Evolutionary conservation across 768 basidiomycete genomes (phyloP).

Genomic region (Mycena chlorophos): DNA sequence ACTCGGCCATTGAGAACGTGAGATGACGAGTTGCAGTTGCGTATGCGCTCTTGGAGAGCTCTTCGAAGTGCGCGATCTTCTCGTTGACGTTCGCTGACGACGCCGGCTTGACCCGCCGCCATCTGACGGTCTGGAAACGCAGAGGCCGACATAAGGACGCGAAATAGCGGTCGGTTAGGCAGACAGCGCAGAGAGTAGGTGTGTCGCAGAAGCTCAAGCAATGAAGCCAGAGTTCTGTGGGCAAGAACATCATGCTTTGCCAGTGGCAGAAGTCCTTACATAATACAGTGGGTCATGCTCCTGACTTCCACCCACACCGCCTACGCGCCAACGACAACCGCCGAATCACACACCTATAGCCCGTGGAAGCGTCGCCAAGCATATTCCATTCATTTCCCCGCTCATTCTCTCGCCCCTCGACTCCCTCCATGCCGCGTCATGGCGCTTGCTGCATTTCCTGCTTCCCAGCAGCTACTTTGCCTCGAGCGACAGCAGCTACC

Average conservation of each 20-base stretch:
- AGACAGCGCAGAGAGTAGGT: not conserved
- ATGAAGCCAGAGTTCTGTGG: not conserved
- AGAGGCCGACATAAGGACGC: not conserved
- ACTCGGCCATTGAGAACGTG: not conserved
- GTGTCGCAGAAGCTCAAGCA: not conserved
- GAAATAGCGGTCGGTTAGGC: not conserved
- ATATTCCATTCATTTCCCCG: slow-evolving; percentile 9
- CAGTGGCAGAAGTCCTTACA: not conserved
- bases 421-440: slow-evolving; percentile 6
- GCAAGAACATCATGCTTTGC: too few species aligned
- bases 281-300: not conserved
- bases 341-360: not conserved
- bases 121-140: not conserved
- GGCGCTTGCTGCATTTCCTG: slow-evolving; percentile 2
- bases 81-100: not conserved
- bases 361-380: slow-evolving; percentile 1
- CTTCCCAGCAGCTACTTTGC: not conserved
- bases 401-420: slow-evolving; percentile 18
- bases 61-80: not conserved
- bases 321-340: not conserved
- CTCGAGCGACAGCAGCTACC: too few species aligned
- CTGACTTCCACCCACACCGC: not conserved
- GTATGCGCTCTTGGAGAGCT: not conserved
- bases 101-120: slow-evolving; percentile 1
- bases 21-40: not conserved